Evolutionary conservation across 1,139 yeast species (phyloP), one percentile per base, ranked within the genome.

Genomic region (Lipomyces yarrowii): DNA sequence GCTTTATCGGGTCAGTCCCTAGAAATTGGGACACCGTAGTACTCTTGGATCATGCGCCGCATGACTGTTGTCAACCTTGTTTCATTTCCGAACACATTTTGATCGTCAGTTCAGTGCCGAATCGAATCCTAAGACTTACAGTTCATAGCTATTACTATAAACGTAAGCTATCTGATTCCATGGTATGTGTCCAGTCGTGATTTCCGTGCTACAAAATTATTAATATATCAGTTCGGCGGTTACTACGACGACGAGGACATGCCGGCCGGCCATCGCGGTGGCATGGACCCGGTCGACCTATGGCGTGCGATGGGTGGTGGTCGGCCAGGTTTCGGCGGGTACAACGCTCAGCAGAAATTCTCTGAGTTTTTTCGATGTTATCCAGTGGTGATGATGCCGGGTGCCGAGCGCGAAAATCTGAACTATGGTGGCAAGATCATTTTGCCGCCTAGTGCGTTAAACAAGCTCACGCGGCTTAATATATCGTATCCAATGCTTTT

Each of bases 351-450:
- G 46, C 84, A 81, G 71, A 78, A 77, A 64, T 86, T 84, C 78
- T 92, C 90, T 74, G 97, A 92, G 72, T 90, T 85, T 78, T 94
- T 91, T 81, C 84, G 99, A 74, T 90, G 97, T 74, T 94, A 92
- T 76, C 98, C 98, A 2, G 85, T 93, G 55, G 84, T 89, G 2
- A 91, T 91, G 96, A 90, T 91, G 94, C 90, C 96, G 3, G 96
- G 91, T 70, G 80, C 83, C 68, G 86, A 84, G 55, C 82, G 96
- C 52, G 94, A 89, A 68, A 91, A 87, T 70, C 89, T 96, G 67
- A 93, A 94, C 75, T 93, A 79, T 77, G 98, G 99, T n/a, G 99
- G 99, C 71, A 94, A 96, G 81, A 91, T 94, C 69, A 92, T 93
- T 71, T 78, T 94, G 66, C 99, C 99, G 4, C 96, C 97, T 30